Evolutionary conservation across 73 alveolate species (phyloP), one percentile per base, ranked within the genome.

Genomic region (Paramecium caudatum): DNA sequence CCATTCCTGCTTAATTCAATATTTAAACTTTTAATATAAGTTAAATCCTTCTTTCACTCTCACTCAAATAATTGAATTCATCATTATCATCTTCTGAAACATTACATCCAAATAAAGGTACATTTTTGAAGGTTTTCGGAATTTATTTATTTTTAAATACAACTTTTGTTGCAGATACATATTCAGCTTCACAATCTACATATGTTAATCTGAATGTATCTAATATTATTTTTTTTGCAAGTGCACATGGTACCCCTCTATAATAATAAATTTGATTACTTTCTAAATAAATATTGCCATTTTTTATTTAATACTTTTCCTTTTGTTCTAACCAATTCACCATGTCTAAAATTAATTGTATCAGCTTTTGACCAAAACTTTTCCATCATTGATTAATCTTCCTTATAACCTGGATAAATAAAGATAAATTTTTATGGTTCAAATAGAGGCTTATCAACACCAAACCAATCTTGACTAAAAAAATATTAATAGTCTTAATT

Each of bases 281-380:
- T 86, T 86, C 93, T 86, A 8, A 86, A 37, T 15, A 86, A 78
- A 43, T 86, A 86, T 62, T 86, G 82, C 93, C 93, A 86, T 86
- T 86, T 86, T 70, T 62, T 62, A 39, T 70, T 78, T 21, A 86
- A 78, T 1, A 86, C 88, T 62, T 61, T 45, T 62, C 84, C 82
- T 45, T 86, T 86, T 30, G 34, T 37, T 46, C 93, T 86, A 62
- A 43, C 62, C 30, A 86, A 86, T 61, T 62, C 84, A 15, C 93
- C 93, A 86, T 86, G 93, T 36, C 85, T 61, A 17, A 86, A 33
- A 41, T 86, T 27, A 27, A 43, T 46, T 19, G 68, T 49, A 86
- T 86, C 93, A 21, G 84, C 82, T 33, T 86, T 86, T 12, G 63
- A 47, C 93, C 93, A 86, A 62, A 62, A 55, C 17, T 63, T 86